Evolutionary conservation across 2,329 filamentous ascomycete species (phyloP).

Genomic region (Aspergillus ochraceoroseus): DNA sequence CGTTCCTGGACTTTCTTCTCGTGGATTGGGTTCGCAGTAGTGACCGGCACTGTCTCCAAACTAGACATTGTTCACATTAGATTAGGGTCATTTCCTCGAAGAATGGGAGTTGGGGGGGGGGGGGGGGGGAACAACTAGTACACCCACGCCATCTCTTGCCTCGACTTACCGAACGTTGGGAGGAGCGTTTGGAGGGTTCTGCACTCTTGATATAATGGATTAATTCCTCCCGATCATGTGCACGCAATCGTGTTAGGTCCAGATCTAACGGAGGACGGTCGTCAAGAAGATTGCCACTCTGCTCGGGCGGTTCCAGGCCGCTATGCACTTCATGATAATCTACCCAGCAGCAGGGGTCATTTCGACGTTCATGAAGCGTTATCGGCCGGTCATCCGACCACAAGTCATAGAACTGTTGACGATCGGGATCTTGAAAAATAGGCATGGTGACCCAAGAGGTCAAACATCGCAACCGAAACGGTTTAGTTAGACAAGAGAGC

Average conservation of each 20-base stretch:
- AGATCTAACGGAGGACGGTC: conserved; percentile 15
- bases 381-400: conserved; percentile 25
- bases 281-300: conserved; percentile 16
- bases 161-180: conserved; percentile 54
- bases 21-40: conserved; percentile 24
- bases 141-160: no score
- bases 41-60: conserved; percentile 14
- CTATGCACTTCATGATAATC: conserved; percentile 13
- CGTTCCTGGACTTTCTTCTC: conserved; percentile 20
- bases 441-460: conserved; percentile 30
- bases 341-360: conserved; percentile 13
- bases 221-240: conserved; percentile 64
- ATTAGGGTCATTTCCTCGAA: no score
- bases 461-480: conserved; percentile 27
- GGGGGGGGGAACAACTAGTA: no score
- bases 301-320: conserved; percentile 14
- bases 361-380: conserved; percentile 12
- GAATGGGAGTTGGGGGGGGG: no score
- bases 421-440: conserved; percentile 35
- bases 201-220: conserved; percentile 79
- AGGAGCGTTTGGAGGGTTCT: conserved; percentile 69
- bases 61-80: conserved; percentile 12
- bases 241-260: conserved; percentile 23
- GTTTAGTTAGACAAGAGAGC: no score
- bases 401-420: conserved; percentile 25